phyloP scores from a whole-genome alignment of 225 moss, liverwort and hornwort species.

The Pseudisothecium myosuroides region DNA sequence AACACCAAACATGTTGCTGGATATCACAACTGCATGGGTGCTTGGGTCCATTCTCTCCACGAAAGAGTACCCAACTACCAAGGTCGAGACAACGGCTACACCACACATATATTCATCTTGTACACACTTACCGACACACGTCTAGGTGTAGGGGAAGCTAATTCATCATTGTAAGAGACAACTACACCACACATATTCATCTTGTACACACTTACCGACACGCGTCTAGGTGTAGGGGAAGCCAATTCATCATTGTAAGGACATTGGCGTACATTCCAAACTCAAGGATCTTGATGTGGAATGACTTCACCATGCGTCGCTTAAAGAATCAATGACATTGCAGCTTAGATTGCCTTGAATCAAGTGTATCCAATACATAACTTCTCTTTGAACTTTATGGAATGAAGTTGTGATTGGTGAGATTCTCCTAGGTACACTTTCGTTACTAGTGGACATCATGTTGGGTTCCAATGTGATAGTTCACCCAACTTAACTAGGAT shows the following conservation, averaged over 20 bases:
- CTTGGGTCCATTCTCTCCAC: not conserved
- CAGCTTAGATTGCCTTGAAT: not conserved
- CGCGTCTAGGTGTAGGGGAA: not conserved
- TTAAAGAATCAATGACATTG: not conserved
- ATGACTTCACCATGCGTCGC: fast-evolving
- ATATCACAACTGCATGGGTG: not conserved
- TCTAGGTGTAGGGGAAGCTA: not conserved
- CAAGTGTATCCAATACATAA: not conserved
- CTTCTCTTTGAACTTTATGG: not conserved
- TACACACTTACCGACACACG: not conserved
- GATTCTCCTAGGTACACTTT: not conserved
- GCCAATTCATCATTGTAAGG: not conserved
- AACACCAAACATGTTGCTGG: not conserved
- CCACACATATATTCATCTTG: not conserved
- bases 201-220: not conserved
- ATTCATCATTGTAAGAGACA: not conserved
- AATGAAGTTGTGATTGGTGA: too few relatives aligned
- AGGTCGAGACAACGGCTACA: not conserved
- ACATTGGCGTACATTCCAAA: not conserved
- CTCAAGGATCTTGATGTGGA: not conserved
- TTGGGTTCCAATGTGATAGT: not conserved
- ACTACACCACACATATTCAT: not conserved
- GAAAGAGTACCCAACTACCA: not conserved
- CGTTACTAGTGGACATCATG: too few relatives aligned
- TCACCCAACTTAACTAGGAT: not conserved